phyloP scores from a whole-genome alignment of 1,284 basidiomycete genomes.

The Cyathus pygmaeus region DNA sequence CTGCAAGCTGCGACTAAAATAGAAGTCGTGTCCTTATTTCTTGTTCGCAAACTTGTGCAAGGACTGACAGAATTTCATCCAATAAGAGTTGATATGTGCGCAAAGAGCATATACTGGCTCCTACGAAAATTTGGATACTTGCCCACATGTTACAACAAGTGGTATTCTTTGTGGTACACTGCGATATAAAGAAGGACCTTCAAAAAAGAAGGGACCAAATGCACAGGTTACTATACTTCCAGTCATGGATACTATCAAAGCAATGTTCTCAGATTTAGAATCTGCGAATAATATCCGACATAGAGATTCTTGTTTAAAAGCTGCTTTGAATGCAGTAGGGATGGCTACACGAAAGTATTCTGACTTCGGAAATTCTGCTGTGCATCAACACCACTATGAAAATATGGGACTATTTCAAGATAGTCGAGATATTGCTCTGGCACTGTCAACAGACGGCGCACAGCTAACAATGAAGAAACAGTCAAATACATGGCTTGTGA shows the following conservation, averaged over 20 bases:
- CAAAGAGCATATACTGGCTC: slow-evolving; percentile 33
- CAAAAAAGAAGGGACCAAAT: slow-evolving; percentile 9
- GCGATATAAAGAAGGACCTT: neutral
- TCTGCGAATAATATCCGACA: slow-evolving; percentile 22
- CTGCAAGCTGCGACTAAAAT: slow-evolving; percentile 15
- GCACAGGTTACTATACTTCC: slow-evolving; percentile 33
- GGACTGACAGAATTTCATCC: slow-evolving; percentile 22
- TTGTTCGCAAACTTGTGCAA: slow-evolving; percentile 20
- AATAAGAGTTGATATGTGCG: slow-evolving; percentile 33
- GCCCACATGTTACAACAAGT: slow-evolving; percentile 24
- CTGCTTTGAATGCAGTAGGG: slow-evolving; percentile 18
- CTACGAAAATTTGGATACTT: slow-evolving; percentile 17
- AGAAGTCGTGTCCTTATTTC: slow-evolving; percentile 22
- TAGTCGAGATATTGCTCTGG: slow-evolving; percentile 32
- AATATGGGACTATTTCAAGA: slow-evolving; percentile 28
- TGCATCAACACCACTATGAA: slow-evolving; percentile 26
- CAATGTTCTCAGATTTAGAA: slow-evolving; percentile 34
- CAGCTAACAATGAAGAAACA: slow-evolving; percentile 43
- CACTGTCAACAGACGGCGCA: slow-evolving; percentile 40
- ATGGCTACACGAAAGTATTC: slow-evolving; percentile 15
- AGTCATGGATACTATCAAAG: slow-evolving; percentile 27
- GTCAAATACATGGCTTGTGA: slow-evolving; percentile 37
- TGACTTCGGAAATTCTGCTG: slow-evolving; percentile 27
- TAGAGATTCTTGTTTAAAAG: slow-evolving; percentile 26
- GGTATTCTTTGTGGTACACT: neutral